Percentiles rank a stretch among this genome's conserved stretches.
phyloP scores from a whole-genome alignment of 1,284 basidiomycete species.

The Ceratobasidium sp. region DNA sequence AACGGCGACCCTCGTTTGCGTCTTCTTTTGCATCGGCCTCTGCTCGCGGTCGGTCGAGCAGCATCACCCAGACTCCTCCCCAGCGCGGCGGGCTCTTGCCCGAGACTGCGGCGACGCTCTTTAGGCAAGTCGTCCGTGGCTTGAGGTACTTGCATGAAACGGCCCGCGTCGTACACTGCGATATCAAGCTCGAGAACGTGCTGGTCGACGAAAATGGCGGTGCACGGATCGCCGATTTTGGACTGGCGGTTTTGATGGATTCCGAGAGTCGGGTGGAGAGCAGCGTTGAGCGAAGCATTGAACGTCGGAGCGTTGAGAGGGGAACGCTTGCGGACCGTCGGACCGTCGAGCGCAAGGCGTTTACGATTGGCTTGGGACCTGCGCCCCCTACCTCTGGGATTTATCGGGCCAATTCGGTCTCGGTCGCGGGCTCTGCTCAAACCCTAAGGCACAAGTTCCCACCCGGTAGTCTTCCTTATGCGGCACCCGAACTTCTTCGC shows the following conservation, averaged over 20 bases:
- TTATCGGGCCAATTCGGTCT: conserved; percentile 40
- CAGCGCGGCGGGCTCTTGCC: conserved; percentile 60
- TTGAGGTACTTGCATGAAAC: conserved; percentile 88
- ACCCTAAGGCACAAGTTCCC: conserved; percentile 64
- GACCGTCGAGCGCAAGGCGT: conserved; percentile 5
- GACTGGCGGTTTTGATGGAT: conserved; percentile 77
- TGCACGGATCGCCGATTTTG: conserved; percentile 87
- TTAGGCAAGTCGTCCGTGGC: conserved; percentile 89
- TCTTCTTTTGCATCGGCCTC: conserved; percentile 20
- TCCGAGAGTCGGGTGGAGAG: conserved; percentile 4
- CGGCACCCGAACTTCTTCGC: conserved; percentile 81
- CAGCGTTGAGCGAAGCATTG: conserved; percentile 23
- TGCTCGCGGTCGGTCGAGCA: conserved; percentile 24
- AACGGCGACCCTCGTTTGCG: conserved; percentile 23
- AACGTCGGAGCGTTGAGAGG: conserved; percentile 16
- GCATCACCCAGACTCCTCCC: conserved; percentile 60
- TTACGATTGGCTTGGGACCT: conserved; percentile 23
- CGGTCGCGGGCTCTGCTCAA: conserved; percentile 13
- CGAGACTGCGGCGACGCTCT: conserved; percentile 89
- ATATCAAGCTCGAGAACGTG: conserved; percentile 97
- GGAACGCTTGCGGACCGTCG: not conserved
- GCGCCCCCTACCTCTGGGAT: conserved; percentile 17
- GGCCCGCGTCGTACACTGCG: conserved; percentile 85
- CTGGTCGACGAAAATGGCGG: conserved; percentile 87
- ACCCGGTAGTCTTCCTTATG: conserved; percentile 91